phyloP scores from a whole-genome alignment of 108 stramenopile genomes.

The Epipyxis sp. region DNA sequence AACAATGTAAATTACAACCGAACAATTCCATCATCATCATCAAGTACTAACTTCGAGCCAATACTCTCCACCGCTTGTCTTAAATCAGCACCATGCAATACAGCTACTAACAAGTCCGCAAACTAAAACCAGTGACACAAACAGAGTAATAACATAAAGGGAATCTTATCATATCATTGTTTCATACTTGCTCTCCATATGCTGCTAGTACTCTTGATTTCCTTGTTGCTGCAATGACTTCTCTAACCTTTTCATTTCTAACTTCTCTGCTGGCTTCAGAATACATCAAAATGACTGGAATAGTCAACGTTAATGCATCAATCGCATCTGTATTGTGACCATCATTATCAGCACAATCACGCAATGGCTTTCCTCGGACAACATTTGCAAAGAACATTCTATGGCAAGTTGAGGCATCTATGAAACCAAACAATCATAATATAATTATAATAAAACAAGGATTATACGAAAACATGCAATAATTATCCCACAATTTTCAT shows the following conservation, averaged over 20 bases:
- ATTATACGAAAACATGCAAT: background rate
- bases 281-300: slow-evolving; percentile 5
- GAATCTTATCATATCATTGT: too few species aligned
- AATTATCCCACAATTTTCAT: too few species aligned
- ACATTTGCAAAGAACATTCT: slow-evolving; percentile 86
- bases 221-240: background rate
- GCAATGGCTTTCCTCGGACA: slow-evolving; percentile 53
- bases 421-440: background rate
- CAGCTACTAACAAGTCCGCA: slow-evolving; percentile 4
- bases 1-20: too few species aligned
- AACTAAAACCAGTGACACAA: too few species aligned
- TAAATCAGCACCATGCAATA: background rate
- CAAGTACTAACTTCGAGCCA: too few species aligned
- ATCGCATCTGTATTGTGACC: slow-evolving; percentile 81
- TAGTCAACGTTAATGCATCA: slow-evolving; percentile 56
- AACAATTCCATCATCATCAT: too few species aligned
- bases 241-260: background rate
- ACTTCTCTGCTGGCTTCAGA: background rate
- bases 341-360: slow-evolving; percentile 81
- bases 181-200: background rate
- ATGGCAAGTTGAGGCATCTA: slow-evolving; percentile 74
- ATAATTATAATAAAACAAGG: background rate
- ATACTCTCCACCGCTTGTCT: background rate
- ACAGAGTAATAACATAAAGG: too few species aligned
- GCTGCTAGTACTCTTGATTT: background rate